Percentiles rank a stretch among this genome's conserved stretches.
Evolutionary conservation across 139 green algal genomes (phyloP).

Genomic region (Trebouxia sp.): DNA sequence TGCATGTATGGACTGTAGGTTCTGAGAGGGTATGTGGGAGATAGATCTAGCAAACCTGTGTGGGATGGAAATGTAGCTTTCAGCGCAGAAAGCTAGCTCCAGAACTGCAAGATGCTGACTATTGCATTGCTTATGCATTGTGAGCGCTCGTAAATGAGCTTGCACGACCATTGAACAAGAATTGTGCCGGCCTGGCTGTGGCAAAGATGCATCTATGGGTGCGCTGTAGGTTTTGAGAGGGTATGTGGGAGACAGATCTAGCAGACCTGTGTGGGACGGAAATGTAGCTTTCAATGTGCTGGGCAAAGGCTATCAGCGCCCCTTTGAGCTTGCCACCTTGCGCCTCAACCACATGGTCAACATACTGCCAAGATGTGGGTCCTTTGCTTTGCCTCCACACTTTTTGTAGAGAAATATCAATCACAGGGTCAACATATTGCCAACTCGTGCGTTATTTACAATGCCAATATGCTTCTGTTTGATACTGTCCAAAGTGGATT

Average conservation of each 20-base stretch:
- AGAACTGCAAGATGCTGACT: no score
- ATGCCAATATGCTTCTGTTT: no score
- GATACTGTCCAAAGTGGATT: no score
- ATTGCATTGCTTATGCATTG: no score
- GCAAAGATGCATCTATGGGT: neutral
- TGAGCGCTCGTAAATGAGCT: no score
- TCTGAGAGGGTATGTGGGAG: conserved; percentile 77
- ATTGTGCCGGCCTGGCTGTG: no score
- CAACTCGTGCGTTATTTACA: no score
- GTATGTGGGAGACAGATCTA: conserved; percentile 73
- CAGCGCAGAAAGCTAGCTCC: no score
- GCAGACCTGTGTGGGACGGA: conserved; percentile 63
- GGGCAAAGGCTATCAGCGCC: conserved; percentile 73
- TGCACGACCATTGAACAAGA: no score
- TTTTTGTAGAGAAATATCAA: no score
- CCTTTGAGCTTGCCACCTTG: conserved; percentile 85
- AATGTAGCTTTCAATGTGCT: conserved; percentile 72
- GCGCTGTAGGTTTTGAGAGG: conserved; percentile 68
- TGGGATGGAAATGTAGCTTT: conserved; percentile 65
- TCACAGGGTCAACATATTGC: no score
- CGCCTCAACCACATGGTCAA: conserved; percentile 82
- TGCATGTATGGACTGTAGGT: conserved; percentile 53
- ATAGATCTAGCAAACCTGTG: conserved; percentile 58
- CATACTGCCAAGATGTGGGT: conserved; percentile 72
- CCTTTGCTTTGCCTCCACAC: neutral